Evolutionary conservation across 2,329 filamentous ascomycete species (phyloP).

Genomic region (Penicillium sp.): DNA sequence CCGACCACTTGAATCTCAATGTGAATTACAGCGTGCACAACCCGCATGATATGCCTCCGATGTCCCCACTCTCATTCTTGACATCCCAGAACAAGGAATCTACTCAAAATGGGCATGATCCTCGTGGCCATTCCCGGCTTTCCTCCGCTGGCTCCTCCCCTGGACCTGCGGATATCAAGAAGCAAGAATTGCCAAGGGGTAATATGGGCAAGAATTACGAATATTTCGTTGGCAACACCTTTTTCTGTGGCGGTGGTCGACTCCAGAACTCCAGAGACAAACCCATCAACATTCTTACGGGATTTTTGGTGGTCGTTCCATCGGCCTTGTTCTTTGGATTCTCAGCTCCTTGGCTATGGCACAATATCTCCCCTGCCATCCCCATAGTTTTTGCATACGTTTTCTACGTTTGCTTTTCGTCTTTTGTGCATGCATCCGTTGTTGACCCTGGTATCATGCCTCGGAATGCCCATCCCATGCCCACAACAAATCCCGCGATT

Average conservation of each 20-base stretch:
- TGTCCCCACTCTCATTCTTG: constrained; percentile 74
- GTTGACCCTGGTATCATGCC: constrained; percentile 93
- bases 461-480: constrained; percentile 86
- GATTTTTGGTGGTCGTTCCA: constrained; percentile 75
- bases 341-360: constrained; percentile 80
- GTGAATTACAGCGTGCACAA: constrained; percentile 59
- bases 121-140: constrained; percentile 76
- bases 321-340: constrained; percentile 80
- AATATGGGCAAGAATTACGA: constrained; percentile 75
- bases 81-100: constrained; percentile 59
- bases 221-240: constrained; percentile 90
- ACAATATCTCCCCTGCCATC: constrained; percentile 81
- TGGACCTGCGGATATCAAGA: constrained; percentile 56
- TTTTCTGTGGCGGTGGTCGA: constrained; percentile 83
- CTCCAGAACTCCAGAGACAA: constrained; percentile 84
- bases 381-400: constrained; percentile 89
- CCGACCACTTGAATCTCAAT: constrained; percentile 59
- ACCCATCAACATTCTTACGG: constrained; percentile 87
- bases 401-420: constrained; percentile 88
- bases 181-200: constrained; percentile 30
- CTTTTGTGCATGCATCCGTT: constrained; percentile 88
- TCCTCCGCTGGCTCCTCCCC: constrained; percentile 78
- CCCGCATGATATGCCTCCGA: constrained; percentile 60
- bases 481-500: constrained; percentile 70
- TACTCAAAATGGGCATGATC: constrained; percentile 55